Evolutionary conservation across 495 filamentous ascomycete species (phyloP), one percentile per base, ranked within the genome.

Genomic region (Tuber umbilicatum): DNA sequence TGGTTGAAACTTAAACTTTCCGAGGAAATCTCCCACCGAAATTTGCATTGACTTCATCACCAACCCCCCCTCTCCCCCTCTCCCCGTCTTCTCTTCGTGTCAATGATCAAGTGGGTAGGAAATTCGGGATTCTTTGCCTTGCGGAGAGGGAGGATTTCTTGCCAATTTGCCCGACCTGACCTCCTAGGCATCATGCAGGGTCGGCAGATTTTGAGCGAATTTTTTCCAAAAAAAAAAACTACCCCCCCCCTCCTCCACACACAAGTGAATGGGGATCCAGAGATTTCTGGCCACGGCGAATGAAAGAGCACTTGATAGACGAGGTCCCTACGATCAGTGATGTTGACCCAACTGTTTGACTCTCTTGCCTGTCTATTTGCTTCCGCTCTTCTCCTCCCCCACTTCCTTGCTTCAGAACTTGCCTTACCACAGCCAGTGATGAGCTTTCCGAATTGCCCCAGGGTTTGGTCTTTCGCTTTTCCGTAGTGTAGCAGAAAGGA

Each of bases 31-130:
- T 64, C 12, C 55, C 17, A 14, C 27, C 5, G 27, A 64, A 16
- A 19, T 4, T 31, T 3, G 27, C 55, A 31, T 35, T 17, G 27
- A 35, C 23, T 64, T 35, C 55, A 35, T 31, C 55, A 17, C 55
- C 31, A 35, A 64, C 35, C 35, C 55, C 5, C 27, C 27, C 55
- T 14, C 14, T 14, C 21, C 27, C 12, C 4, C 5, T 14, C 27
- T 7, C 55, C 27, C n/a, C 55, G 12, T 16, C 55, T 5, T 6
- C 27, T 16, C 55, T 64, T 64, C 55, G 3, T 64, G 55, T 31
- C 55, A 64, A 64, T 64, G 55, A 64, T 35, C 55, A 64, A 64
- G 55, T 64, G 55, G 55, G 55, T 64, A 35, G 55, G 55, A 64
- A 35, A 64, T 64, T 64, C 27, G 27, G 27, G 55, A 27, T 1